A percentile compares a stretch with the other conserved stretches of the same genome.
These are phyloP conservation scores for Cystobasidiaceae sp. DNA, from an alignment of 1,284 basidiomycete species.

Conservation along the genomic window DNA sequence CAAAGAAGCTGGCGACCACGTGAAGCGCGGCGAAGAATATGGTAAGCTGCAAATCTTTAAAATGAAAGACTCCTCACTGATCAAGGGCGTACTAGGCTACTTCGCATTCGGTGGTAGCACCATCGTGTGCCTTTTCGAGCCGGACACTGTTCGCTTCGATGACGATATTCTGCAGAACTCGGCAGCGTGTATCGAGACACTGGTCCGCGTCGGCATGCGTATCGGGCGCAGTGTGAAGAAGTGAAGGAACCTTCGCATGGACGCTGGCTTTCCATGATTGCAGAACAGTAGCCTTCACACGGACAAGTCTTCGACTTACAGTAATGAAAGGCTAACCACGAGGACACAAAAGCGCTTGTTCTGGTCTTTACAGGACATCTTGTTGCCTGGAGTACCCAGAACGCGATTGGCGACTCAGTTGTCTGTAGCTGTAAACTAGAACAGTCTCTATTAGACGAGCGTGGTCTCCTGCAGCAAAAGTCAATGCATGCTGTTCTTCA, in stretches of 20 bases:
- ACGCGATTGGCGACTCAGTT: too few relatives aligned
- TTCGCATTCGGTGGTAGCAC: conserved; percentile 91
- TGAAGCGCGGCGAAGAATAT: conserved; percentile 80
- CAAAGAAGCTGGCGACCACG: conserved; percentile 70
- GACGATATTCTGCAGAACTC: conserved; percentile 50
- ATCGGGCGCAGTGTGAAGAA: conserved; percentile 47
- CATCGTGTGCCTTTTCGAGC: conserved; percentile 79
- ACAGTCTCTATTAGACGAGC: too few relatives aligned
- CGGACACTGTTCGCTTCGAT: conserved; percentile 76
- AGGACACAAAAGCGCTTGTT: too few relatives aligned
- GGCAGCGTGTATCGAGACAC: conserved; percentile 44
- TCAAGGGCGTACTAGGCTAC: conserved; percentile 53
- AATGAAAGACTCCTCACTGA: neutral
- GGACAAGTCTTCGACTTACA: too few relatives aligned
- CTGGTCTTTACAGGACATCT: too few relatives aligned
- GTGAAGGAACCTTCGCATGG: neutral
- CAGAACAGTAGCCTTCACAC: too few relatives aligned
- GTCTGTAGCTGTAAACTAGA: too few relatives aligned
- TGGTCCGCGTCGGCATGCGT: conserved; percentile 71
- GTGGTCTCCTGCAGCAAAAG: too few relatives aligned
- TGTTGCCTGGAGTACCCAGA: too few relatives aligned
- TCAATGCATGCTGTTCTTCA: too few relatives aligned
- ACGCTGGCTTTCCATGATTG: neutral
- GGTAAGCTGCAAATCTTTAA: conserved; percentile 45
- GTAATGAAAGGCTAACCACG: too few relatives aligned